Evolutionary conservation across 768 basidiomycete species (phyloP).

Genomic region (Pseudohyphozyma bogoriensis): DNA sequence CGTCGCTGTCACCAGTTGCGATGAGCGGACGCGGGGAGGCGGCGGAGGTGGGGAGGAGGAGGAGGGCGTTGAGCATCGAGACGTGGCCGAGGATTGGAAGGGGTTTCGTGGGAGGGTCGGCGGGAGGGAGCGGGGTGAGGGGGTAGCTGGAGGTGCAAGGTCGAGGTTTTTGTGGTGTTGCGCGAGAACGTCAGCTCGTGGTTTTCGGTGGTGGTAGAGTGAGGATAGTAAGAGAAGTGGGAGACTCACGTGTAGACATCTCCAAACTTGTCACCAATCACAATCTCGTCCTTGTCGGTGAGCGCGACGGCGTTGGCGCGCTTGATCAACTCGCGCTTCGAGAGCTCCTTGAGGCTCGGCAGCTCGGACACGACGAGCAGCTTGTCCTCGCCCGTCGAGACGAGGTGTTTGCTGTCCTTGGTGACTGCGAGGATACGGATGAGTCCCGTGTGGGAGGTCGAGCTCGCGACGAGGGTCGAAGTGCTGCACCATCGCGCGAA

Average conservation of each 20-base stretch:
- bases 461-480: not conserved
- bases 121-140: slow-evolving; percentile 1
- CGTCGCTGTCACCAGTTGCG: slow-evolving; percentile 85
- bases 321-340: slow-evolving; percentile 66
- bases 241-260: slow-evolving; percentile 67
- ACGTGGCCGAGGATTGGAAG: slow-evolving; percentile 74
- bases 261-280: slow-evolving; percentile 89
- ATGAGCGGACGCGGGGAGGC: slow-evolving; percentile 45
- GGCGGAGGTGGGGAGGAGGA: slow-evolving; percentile 49
- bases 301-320: slow-evolving; percentile 63
- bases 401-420: slow-evolving; percentile 37
- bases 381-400: slow-evolving; percentile 70
- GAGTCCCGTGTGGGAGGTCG: slow-evolving; percentile 10
- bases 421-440: slow-evolving; percentile 13
- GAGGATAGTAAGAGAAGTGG: slow-evolving; percentile 31
- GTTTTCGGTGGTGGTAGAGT: not conserved
- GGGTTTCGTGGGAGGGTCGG: slow-evolving; percentile 40
- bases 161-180: too few relatives aligned
- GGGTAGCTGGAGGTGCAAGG: slow-evolving; percentile 6
- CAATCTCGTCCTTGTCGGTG: slow-evolving; percentile 53
- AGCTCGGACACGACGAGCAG: slow-evolving; percentile 63
- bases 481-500: not conserved
- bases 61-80: slow-evolving; percentile 65
- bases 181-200: not conserved
- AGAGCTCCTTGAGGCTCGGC: slow-evolving; percentile 49